Evolutionary conservation across 139 green algal genomes (phyloP).

Genomic region (Picochlorum sp.): DNA sequence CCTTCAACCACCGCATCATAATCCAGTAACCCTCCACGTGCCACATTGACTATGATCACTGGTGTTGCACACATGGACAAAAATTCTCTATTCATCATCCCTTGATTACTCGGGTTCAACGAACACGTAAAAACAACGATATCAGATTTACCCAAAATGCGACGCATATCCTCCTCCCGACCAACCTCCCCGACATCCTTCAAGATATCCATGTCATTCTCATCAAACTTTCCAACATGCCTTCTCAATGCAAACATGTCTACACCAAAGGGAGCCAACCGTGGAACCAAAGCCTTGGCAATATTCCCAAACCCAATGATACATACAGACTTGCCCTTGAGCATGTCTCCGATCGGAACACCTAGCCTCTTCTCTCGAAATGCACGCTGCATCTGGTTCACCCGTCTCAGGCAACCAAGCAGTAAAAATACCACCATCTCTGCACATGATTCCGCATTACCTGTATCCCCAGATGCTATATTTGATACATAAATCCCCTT

Average conservation of each 20-base stretch:
- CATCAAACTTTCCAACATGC: not conserved
- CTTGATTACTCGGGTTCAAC: conserved; percentile 23
- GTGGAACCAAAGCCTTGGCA: conserved; percentile 35
- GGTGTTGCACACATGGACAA: conserved; percentile 34
- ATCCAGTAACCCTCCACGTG: conserved; percentile 49
- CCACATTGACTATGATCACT: conserved; percentile 53
- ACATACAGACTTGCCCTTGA: conserved; percentile 32
- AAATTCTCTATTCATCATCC: conserved; percentile 40
- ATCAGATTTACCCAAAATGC: conserved; percentile 14
- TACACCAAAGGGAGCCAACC: conserved; percentile 34
- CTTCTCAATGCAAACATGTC: not conserved
- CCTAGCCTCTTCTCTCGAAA: conserved; percentile 26
- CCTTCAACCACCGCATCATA: conserved; percentile 31
- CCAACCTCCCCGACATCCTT: not conserved
- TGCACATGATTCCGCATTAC: conserved; percentile 57
- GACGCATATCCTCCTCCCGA: no score
- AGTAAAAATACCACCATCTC: conserved; percentile 59
- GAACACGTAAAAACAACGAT: conserved; percentile 39
- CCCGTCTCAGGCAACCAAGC: conserved; percentile 38
- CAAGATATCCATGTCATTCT: not conserved
- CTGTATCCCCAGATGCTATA: conserved; percentile 43
- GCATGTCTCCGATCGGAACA: conserved; percentile 29
- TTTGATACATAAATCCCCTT: conserved; percentile 50
- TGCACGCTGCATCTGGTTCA: conserved; percentile 29
- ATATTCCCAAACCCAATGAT: conserved; percentile 47